Base-by-base conservation (phyloP, 2,329 filamentous ascomycete genomes). In the Helminthosporium solani region DNA sequence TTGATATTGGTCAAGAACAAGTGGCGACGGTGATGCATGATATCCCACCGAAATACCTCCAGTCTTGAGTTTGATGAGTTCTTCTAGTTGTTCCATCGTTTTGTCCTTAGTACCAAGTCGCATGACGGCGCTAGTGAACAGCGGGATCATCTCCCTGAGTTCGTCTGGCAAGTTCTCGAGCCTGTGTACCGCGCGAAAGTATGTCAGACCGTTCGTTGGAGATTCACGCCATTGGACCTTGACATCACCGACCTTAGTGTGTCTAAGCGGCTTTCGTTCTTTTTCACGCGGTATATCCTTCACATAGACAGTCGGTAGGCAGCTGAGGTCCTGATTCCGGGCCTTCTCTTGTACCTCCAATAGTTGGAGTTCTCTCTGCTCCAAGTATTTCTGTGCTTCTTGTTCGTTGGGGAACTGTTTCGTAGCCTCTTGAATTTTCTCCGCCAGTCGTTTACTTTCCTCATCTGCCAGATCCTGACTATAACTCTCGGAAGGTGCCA, bases 41-140 rank as follows among this genome's bases (percentile, higher is more conserved):
- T 96, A 91, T 1, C 87, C 85, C 14, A 95, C 84, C 2, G 85
- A 88, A 30, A 99, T 82, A 8, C 94, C 94, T 16, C 94, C 94
- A 1, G 94, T 97, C 74, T 95, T 95, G 23, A 97, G 79, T 70
- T 97, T 97, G 69, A 99, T 96, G 44, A 91, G 73, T 63, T 97
- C 94, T 70, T 99, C 94, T 41, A 97, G 81, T 68, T 96, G 85
- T 68, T 96, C 94, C 87, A 96, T 96, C 0, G 85, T 84, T 78
- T 88, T 88, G 49, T 85, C 82, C 58, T 87, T 87, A 2, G 92
- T 99, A 12, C 94, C 94, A 7, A 99, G 80, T 16, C 94, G 86
- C 87, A 96, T 94, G 50, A 99, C 85, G 30, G 88, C 85, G 64
- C 96, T 91, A 12, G 88, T 90, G 66, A 97, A 97, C 0, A 99